These are phyloP conservation scores for Venturia aucupariae DNA, from an alignment of 2,329 filamentous ascomycete genomes.

Conservation along the genomic window DNA sequence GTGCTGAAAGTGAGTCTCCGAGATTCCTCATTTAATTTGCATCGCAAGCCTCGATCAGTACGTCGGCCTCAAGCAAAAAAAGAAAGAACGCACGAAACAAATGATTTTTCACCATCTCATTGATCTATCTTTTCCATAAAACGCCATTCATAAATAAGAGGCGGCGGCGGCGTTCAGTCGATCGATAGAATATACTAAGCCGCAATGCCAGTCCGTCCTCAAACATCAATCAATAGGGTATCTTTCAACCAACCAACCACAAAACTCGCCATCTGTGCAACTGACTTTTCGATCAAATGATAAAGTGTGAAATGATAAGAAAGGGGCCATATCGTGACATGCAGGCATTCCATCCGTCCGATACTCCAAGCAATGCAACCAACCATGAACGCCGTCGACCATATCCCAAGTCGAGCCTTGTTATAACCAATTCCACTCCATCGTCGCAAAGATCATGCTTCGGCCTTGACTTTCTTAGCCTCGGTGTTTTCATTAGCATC, in stretches of 20 bases:
- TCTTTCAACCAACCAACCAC: constrained; percentile 4
- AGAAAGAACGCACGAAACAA: no score
- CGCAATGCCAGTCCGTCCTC: no score
- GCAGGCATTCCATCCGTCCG: not conserved
- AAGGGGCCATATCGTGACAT: not conserved
- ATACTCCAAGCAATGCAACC: constrained; percentile 6
- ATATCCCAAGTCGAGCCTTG: not conserved
- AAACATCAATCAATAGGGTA: not conserved
- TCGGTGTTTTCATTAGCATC: constrained; percentile 24
- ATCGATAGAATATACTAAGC: no score
- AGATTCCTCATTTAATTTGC: no score
- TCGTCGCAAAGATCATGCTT: not conserved
- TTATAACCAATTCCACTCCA: not conserved
- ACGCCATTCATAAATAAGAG: not conserved
- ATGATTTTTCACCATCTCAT: no score
- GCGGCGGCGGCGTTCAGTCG: not conserved
- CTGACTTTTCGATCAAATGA: not conserved
- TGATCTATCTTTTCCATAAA: not conserved
- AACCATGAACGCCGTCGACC: constrained; percentile 1
- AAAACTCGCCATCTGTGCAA: not conserved
- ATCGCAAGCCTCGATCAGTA: no score
- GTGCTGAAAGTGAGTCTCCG: no score
- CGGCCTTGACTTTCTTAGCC: constrained; percentile 40
- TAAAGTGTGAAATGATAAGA: not conserved
- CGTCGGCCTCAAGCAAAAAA: no score